Conservation (phyloP, 2,329 filamentous ascomycete species). For the Fusarium sp. region DNA sequence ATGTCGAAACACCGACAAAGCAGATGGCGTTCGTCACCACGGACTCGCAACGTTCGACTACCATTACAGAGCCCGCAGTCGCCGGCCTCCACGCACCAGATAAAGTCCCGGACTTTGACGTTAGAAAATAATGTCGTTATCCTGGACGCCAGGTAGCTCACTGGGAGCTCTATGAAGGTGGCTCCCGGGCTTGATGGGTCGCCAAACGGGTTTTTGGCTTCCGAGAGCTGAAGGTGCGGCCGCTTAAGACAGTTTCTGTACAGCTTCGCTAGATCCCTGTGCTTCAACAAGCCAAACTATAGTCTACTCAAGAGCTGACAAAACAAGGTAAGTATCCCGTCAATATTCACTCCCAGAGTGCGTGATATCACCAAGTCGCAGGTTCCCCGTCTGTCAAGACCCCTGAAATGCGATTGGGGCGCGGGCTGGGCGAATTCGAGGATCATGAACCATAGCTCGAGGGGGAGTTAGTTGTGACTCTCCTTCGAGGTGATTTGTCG, state of each 20-base stretch:
- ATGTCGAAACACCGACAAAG: not conserved
- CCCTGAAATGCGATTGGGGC: not conserved
- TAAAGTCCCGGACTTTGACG: conserved; percentile 2
- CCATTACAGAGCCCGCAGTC: fast-evolving
- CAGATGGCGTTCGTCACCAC: not conserved
- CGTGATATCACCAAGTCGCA: not conserved
- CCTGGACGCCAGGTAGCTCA: not conserved
- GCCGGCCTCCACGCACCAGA: not conserved
- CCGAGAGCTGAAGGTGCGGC: not conserved
- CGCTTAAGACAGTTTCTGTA: not conserved
- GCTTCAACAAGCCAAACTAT: not conserved
- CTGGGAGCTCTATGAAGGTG: not conserved
- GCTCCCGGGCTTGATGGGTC: not conserved
- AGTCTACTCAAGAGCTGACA: not conserved
- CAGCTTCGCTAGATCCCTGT: not conserved
- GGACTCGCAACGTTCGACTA: fast-evolving
- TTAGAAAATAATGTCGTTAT: not conserved
- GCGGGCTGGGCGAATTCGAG: not conserved
- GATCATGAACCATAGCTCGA: not conserved
- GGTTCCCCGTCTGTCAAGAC: not conserved
- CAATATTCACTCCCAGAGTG: not conserved
- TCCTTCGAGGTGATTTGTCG: not conserved
- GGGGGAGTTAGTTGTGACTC: not conserved
- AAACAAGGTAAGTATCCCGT: not conserved
- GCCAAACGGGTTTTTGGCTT: not conserved